Evolutionary conservation across 176 grass and related monocot species (phyloP), one percentile per base, ranked within the genome.

Genomic region (Carex cristatella): DNA sequence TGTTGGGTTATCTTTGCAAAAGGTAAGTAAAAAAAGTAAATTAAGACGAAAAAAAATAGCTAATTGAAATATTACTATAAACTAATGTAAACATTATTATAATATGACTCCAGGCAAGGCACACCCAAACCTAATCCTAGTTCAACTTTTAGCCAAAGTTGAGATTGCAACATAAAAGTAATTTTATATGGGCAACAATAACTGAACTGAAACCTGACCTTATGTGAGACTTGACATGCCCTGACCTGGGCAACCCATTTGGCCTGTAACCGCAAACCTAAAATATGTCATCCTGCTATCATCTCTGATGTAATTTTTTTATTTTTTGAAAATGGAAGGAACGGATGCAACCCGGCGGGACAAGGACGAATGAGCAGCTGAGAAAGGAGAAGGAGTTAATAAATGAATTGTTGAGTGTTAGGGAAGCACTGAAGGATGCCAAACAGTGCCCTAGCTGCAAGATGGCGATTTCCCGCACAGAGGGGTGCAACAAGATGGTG

Each of bases 401-500:
- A 86, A 85, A 94, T 46, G 90, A 92, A 69, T 69, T 92, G 62
- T 9, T 87, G 37, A 90, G 40, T 83, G 61, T 94, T 14, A 83
- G 42, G 85, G 90, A 88, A 87, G 87, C 67, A 32, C 79, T 92
- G 82, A 89, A 79, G 60, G 79, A 86, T 89, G 83, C 90, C 57
- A 92, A 87, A 83, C 90, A 90, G 74, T 95, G 93, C 33, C 93
- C 90, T 32, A 57, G 64, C 61, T 95, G 93, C 61, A 95, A 95
- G 83, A 95, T 94, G 49, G 88, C 88, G 65, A 94, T 95, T 76
- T 95, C 93, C 8, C 86, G 87, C 65, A 95, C 87, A 12, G 85
- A 86, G 38, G 90, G 93, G 18, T 95, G 93, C 81, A 95, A 95
- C 79, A 92, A 95, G 51, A 95, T 95, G 87, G 85, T 83, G 9